phyloP scores from a whole-genome alignment of 2,329 filamentous ascomycete species.

The Colletotrichum tanaceti region DNA sequence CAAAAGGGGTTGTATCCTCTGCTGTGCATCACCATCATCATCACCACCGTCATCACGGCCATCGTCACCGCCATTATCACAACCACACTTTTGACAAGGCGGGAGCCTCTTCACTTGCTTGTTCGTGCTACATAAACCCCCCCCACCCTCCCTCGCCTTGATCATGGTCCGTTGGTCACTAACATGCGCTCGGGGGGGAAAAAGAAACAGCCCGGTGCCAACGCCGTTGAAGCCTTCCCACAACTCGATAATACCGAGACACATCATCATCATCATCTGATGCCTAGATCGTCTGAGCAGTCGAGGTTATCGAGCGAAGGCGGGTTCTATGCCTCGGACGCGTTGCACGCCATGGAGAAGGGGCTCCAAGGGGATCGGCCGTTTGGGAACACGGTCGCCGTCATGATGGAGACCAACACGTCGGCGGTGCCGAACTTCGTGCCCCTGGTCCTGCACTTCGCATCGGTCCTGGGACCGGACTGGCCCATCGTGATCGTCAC shows the following conservation, averaged over 20 bases:
- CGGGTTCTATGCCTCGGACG: background rate
- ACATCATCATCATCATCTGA: too few species aligned
- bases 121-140: background rate
- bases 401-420: slow-evolving; percentile 14
- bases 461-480: slow-evolving; percentile 54
- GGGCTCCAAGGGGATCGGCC: too few species aligned
- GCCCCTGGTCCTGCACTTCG: slow-evolving; percentile 54
- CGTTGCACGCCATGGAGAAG: background rate
- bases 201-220: too few species aligned
- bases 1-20: too few species aligned
- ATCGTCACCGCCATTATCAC: too few species aligned
- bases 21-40: too few species aligned
- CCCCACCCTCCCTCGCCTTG: too few species aligned
- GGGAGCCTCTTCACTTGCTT: background rate
- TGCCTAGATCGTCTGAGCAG: background rate
- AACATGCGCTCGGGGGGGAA: too few species aligned
- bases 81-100: background rate
- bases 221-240: background rate
- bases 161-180: too few species aligned
- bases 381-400: background rate
- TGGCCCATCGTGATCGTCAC: slow-evolving; percentile 60
- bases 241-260: background rate
- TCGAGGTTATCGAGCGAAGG: background rate
- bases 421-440: slow-evolving; percentile 45
- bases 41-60: too few species aligned